phyloP scores from a whole-genome alignment of 257 asterid genomes.

The Solanum tarijense region DNA sequence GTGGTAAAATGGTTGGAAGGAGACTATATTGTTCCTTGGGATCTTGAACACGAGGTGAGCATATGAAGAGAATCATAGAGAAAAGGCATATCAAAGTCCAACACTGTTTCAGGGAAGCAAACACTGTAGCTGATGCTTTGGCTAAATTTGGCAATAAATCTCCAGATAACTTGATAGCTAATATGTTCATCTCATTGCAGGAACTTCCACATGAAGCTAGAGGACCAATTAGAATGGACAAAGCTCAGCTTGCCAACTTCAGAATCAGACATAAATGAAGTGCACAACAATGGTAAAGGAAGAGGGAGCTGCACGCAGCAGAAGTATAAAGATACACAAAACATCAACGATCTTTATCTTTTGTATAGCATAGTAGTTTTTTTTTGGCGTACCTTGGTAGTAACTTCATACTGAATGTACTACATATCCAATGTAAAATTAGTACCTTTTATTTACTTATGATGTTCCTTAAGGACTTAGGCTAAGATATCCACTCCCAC shows the following conservation, averaged over 20 bases:
- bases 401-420: background rate
- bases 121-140: background rate
- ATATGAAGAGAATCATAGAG: background rate
- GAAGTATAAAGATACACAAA: background rate
- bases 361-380: background rate
- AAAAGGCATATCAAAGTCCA: background rate
- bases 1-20: background rate
- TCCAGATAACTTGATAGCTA: background rate
- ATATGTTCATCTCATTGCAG: background rate
- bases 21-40: background rate
- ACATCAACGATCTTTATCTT: background rate
- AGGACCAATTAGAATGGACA: background rate
- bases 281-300: background rate
- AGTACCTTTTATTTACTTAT: background rate
- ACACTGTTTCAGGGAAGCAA: background rate
- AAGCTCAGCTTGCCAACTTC: background rate
- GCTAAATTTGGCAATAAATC: background rate
- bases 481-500: background rate
- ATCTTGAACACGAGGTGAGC: background rate
- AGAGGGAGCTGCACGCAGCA: background rate
- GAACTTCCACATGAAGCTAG: background rate
- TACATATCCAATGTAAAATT: background rate
- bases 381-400: background rate
- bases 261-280: background rate
- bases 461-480: background rate